Percentiles rank a stretch among this genome's conserved stretches.
Evolutionary conservation across 2,329 filamentous ascomycete genomes (phyloP).

Genomic region (Myriosclerotinia duriaeana): DNA sequence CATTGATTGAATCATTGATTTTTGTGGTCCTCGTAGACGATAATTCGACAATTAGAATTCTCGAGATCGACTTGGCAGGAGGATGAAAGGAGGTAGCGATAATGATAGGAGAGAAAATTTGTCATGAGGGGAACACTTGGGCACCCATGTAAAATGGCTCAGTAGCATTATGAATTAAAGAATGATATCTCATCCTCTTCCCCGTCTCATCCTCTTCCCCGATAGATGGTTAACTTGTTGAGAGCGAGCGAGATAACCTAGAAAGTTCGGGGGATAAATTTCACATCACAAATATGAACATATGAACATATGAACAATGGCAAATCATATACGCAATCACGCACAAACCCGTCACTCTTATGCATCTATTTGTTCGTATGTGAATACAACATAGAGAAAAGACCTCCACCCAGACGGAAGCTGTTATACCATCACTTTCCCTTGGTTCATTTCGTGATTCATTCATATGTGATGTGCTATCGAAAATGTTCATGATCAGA

Average conservation of each 20-base stretch:
- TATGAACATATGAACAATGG: background rate
- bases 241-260: no score
- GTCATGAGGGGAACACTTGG: constrained; percentile 15
- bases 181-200: background rate
- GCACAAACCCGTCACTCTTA: constrained; percentile 14
- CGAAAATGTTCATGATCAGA: background rate
- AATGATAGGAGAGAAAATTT: constrained; percentile 11
- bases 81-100: constrained; percentile 5
- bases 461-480: background rate
- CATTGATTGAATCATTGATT: constrained; percentile 16
- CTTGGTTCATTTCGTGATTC: background rate
- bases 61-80: constrained; percentile 12
- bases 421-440: background rate
- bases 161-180: background rate
- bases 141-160: constrained; percentile 2
- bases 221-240: no score
- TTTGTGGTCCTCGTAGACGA: constrained; percentile 12
- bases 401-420: constrained; percentile 7
- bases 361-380: constrained; percentile 10
- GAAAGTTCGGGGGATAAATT: background rate
- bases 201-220: background rate
- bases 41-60: constrained; percentile 11
- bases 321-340: constrained; percentile 21
- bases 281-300: constrained; percentile 1
- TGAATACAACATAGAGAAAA: constrained; percentile 22